phyloP scores from a whole-genome alignment of 805 yeast species.

The Candida awuae region DNA sequence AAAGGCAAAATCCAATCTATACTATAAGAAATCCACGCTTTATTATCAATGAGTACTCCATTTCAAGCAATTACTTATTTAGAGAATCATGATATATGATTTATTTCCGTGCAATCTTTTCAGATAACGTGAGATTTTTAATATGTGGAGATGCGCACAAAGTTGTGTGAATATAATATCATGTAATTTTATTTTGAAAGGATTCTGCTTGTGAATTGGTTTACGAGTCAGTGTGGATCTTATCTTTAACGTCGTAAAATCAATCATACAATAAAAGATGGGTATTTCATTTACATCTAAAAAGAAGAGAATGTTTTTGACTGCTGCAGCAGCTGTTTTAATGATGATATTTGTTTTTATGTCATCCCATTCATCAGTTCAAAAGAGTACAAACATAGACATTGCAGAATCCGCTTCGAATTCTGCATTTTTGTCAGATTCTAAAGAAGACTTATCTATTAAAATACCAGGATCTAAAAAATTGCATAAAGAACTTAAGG shows the following conservation, averaged over 20 bases:
- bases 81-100: no score
- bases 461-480: background rate
- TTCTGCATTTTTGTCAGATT: background rate
- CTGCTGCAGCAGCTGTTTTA: slow-evolving; percentile 34
- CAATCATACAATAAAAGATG: slow-evolving; percentile 1
- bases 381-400: background rate
- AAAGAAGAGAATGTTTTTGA: slow-evolving; percentile 33
- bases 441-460: background rate
- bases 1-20: no score
- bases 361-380: background rate
- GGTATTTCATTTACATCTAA: slow-evolving; percentile 18
- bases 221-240: no score
- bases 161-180: no score
- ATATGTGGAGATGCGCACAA: no score
- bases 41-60: no score
- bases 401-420: background rate
- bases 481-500: background rate
- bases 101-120: no score
- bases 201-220: no score
- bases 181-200: no score
- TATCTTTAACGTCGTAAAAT: background rate
- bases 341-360: slow-evolving; percentile 25
- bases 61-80: no score
- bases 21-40: no score
- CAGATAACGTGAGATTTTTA: no score